Evolutionary conservation across 176 grass and related monocot species (phyloP).

Genomic region (Aegilops tauschii): DNA sequence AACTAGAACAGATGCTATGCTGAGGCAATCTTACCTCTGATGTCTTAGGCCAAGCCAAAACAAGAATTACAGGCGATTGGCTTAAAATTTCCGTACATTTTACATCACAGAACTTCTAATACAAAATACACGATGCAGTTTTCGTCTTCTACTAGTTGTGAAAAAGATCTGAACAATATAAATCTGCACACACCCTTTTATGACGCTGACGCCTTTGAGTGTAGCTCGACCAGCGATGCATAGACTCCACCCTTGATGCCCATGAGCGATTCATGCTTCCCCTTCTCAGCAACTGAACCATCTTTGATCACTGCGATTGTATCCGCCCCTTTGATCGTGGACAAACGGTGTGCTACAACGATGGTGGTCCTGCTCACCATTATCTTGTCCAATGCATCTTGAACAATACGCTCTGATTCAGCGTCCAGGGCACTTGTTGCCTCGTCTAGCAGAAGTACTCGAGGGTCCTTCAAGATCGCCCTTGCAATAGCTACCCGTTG

Average conservation of each 20-base stretch:
- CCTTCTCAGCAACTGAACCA: conserved; percentile 42
- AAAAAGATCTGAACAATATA: background rate
- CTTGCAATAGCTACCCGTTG: conserved; percentile 59
- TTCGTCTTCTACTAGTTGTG: background rate
- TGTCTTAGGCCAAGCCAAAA: background rate
- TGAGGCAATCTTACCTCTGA: background rate
- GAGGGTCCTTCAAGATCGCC: conserved; percentile 49
- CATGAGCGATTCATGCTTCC: conserved; percentile 44
- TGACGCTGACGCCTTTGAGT: background rate
- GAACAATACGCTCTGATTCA: conserved; percentile 51
- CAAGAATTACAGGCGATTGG: background rate
- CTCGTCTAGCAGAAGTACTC: conserved; percentile 55
- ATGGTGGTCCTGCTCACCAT: conserved; percentile 46
- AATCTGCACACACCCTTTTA: background rate
- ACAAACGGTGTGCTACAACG: conserved; percentile 51
- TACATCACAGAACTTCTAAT: background rate
- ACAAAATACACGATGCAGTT: background rate
- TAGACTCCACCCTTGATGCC: conserved; percentile 31
- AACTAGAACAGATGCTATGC: background rate
- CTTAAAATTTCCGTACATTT: background rate
- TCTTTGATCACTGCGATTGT: conserved; percentile 42
- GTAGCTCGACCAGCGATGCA: conserved; percentile 47
- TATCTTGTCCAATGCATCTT: conserved; percentile 41
- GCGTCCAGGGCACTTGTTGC: conserved; percentile 56
- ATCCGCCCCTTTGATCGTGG: conserved; percentile 54